Base-by-base conservation (phyloP, 768 basidiomycete species). In the Russula sp. region DNA sequence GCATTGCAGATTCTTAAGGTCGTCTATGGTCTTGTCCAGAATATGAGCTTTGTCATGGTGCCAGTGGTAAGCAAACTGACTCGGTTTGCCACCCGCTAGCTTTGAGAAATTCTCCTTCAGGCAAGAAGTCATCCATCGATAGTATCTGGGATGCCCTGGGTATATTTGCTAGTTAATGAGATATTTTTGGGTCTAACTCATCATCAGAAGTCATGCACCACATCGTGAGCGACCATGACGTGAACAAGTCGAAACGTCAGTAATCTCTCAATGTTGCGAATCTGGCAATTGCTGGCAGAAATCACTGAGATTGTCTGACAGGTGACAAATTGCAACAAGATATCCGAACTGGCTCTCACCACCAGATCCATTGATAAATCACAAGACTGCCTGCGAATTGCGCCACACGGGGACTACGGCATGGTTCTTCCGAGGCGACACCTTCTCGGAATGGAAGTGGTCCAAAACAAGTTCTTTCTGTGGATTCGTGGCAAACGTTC, bases 401-500 rank as follows among this genome's bases (percentile, higher is more conserved):
- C 30, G 20, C 2, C 20, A 32, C 52, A 5, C 9, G 1, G 52
- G 20, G 5, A 34, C 52, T 11, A 30, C 20, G 9, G 18, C 10
- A 5, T 53, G 52, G 52, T 32, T 53, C 52, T 2, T 53, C 32
- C 52, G 22, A 10, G 52, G 52, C 8, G 9, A 53, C 20, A n/a
- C 52, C 8, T 53, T 53, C 11, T 32, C 30, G 20, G 20, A 53
- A 53, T 53, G 52, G 52, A 53, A 34, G 32, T n/a, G 9, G 32
- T 34, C 52, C 11, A 30, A n/a, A 1, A 10, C 30, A 34, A 34
- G 30, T n/a, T 34, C 30, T 2, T 32, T 34, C 11, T 53, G 11
- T 53, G 52, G 30, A n/a, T 53, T 20, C 52, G 14, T 13, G 52
- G 52, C 10, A 53, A 53, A 34, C 52, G 52, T 53, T 11, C 9